Percentiles rank a stretch among this genome's conserved stretches.
These are phyloP conservation scores for Adansonia digitata DNA, from an alignment of 345 rosid genomes.

Conservation along the genomic window DNA sequence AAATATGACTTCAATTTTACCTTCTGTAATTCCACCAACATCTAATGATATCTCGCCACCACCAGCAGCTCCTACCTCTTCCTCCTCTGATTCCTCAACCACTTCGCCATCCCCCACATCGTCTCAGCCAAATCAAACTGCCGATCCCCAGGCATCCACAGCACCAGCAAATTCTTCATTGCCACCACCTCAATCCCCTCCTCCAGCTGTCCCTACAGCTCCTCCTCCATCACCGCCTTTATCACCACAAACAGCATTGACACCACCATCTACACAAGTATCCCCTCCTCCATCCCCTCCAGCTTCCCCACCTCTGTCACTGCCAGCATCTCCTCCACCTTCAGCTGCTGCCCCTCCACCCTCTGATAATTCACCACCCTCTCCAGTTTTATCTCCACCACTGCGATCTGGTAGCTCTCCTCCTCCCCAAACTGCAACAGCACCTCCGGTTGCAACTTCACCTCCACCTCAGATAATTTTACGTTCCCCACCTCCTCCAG, in stretches of 20 bases:
- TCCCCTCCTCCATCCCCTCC: constrained; percentile 10
- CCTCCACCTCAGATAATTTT: neutral
- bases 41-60: constrained; percentile 29
- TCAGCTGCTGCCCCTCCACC: constrained; percentile 27
- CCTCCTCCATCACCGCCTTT: constrained; percentile 10
- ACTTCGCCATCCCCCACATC: constrained; percentile 42
- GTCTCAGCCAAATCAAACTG: constrained; percentile 24
- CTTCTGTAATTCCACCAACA: constrained; percentile 31
- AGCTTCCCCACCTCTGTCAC: neutral
- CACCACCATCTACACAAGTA: neutral
- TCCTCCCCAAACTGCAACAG: constrained; percentile 40
- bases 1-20: constrained; percentile 48
- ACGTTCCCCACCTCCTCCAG: neutral
- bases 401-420: constrained; percentile 41
- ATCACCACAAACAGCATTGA: neutral
- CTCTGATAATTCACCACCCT: constrained; percentile 25
- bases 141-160: neutral
- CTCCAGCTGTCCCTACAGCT: neutral
- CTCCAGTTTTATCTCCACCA: constrained; percentile 41
- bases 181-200: neutral
- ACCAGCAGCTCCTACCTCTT: constrained; percentile 17
- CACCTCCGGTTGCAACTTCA: constrained; percentile 16
- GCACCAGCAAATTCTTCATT: constrained; percentile 5
- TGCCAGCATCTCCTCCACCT: neutral
- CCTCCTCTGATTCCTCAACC: constrained; percentile 34